Evolutionary conservation across 495 filamentous ascomycete genomes (phyloP), one percentile per base, ranked within the genome.

Genomic region (Penicillium dipodomyicola): DNA sequence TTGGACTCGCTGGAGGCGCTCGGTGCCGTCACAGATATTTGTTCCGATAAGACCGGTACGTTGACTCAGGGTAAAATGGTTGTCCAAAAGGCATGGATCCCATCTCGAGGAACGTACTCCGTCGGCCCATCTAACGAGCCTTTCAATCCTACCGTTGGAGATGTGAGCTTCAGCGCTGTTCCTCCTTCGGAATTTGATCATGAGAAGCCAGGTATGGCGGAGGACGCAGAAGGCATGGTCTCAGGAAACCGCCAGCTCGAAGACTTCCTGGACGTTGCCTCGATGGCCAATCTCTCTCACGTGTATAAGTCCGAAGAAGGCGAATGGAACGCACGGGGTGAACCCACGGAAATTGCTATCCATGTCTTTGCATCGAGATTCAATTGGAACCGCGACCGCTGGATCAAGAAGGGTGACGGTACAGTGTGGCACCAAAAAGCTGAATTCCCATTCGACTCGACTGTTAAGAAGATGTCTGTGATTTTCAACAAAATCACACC

Each of bases 1-100:
- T 63, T 88, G 44, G 82, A 84, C 65, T 85, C 82, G 0, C 82
- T 88, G 53, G 90, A 94, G 74, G 92, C 90, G 11, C 79, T 94
- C 57, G 90, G 90, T 65, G 87, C 87, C 82, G 90, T 92, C 48
- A 89, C 91, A 71, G 90, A 91, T 73, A 88, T 94, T 55, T 95
- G 90, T 83, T 93, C 90, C 52, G 90, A 95, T 78, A 95, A 95
- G 81, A 92, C 88, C 5, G 75, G 75, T 30, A 79, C 84, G 85
- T 35, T 93, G 59, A 92, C 90, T 66, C 91, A 90, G 81, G 92
- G 92, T 80, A 90, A 91, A 74, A 87, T 93, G 54, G 83, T 89
- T 23, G 82, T 87, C 12, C 78, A 83, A 47, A 89, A 87, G 62
- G 85, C 81, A 10, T 92, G 87, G 87, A 75, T 90, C 35, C 87